Evolutionary conservation across 139 green algal species (phyloP).

Genomic region (Klebsormidium nitens): DNA sequence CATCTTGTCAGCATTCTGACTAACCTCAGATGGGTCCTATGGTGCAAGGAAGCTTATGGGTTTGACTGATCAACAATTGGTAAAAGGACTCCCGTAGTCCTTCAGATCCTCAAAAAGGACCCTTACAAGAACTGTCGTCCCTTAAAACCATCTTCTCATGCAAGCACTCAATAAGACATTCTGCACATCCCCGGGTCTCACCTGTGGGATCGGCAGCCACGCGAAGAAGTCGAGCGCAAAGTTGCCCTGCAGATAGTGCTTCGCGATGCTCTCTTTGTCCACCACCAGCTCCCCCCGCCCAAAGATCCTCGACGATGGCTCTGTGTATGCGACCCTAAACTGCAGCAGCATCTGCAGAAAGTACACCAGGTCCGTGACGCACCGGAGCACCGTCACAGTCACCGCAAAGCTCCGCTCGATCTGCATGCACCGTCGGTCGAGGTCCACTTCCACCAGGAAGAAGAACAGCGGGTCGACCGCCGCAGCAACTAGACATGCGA

Average conservation of each 20-base stretch:
- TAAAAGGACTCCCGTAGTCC: too few species aligned
- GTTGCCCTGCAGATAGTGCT: constrained; percentile 10
- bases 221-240: constrained; percentile 21
- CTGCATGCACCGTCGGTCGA: not conserved
- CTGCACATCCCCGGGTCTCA: too few species aligned
- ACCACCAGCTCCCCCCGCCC: constrained; percentile 7
- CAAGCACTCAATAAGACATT: too few species aligned
- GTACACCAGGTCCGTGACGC: constrained; percentile 22
- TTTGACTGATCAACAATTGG: too few species aligned
- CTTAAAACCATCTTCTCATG: too few species aligned
- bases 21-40: too few species aligned
- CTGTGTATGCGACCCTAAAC: not conserved
- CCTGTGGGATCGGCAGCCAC: constrained; percentile 14
- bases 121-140: too few species aligned
- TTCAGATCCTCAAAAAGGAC: too few species aligned
- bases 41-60: too few species aligned
- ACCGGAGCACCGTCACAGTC: constrained; percentile 17
- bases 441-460: constrained; percentile 3
- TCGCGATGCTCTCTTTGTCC: not conserved
- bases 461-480: constrained; percentile 11
- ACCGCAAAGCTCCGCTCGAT: constrained; percentile 24
- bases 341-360: constrained; percentile 16
- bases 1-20: too few species aligned
- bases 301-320: not conserved
- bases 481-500: not conserved